Percentiles rank a stretch among this genome's conserved stretches.
Conservation (phyloP, 345 rosid species). For the Ceriops tagal region DNA sequence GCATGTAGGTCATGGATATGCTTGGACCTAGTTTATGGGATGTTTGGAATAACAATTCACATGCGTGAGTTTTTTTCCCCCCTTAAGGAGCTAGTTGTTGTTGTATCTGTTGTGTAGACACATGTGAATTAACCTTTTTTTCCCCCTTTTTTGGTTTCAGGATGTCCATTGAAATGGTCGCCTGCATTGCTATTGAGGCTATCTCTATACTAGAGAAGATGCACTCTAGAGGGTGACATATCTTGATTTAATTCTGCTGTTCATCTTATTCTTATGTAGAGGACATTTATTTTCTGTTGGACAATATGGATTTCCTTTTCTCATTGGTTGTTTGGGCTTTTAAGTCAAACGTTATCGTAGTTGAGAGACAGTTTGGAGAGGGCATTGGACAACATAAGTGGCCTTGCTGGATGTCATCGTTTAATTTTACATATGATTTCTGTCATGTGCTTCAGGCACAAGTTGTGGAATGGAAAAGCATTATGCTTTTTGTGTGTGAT, state of each 20-base stretch:
- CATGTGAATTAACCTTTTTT: neutral
- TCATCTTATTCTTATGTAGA: neutral
- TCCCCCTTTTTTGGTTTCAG: constrained; percentile 30
- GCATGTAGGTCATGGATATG: constrained; percentile 80
- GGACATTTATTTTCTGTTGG: neutral
- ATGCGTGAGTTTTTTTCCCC: constrained; percentile 41
- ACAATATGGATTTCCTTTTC: neutral
- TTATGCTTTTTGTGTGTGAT: neutral
- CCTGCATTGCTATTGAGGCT: constrained; percentile 88
- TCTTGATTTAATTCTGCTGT: constrained; percentile 18
- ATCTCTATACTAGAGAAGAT: constrained; percentile 87
- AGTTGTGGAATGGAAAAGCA: no score
- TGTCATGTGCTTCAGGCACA: no score
- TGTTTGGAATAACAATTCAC: constrained; percentile 67
- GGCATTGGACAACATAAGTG: no score
- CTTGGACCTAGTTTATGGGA: constrained; percentile 91
- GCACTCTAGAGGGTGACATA: constrained; percentile 72
- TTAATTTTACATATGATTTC: no score
- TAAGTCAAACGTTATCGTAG: no score
- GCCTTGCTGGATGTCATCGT: no score
- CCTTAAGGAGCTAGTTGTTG: neutral
- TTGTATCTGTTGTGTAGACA: neutral
- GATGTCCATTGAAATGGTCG: constrained; percentile 83
- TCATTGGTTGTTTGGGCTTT: no score
- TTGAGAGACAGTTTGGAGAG: no score